A percentile compares a stretch with the other conserved stretches of the same genome.
These are phyloP conservation scores for Medicago arabica DNA, from an alignment of 306 rosid genomes.

Conservation along the genomic window DNA sequence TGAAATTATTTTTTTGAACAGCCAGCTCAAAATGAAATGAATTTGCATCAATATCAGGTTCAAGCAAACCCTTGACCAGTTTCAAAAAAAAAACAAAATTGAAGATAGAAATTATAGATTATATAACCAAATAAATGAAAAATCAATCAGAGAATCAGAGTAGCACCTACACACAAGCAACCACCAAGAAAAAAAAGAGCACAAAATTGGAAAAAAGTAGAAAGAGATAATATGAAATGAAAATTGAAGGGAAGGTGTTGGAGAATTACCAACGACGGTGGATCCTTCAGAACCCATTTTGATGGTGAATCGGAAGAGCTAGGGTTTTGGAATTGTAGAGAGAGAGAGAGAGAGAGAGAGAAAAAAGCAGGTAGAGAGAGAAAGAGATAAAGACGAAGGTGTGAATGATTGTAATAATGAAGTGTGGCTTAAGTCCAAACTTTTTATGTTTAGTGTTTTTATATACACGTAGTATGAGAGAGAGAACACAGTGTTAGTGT, in stretches of 20 bases:
- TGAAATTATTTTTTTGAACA: too few relatives aligned
- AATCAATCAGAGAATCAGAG: slow-evolving; percentile 10
- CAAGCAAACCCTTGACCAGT: slow-evolving; percentile 3
- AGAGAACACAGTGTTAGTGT: not conserved
- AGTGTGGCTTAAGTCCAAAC: slow-evolving; percentile 23
- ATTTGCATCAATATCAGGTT: slow-evolving; percentile 4
- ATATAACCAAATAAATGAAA: not conserved
- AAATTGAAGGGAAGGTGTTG: slow-evolving; percentile 20
- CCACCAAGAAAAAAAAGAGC: not conserved
- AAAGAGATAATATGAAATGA: slow-evolving; percentile 4
- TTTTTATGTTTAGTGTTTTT: not conserved
- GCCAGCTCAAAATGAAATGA: slow-evolving; percentile 26
- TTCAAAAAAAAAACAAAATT: not conserved
- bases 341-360: slow-evolving; percentile 36
- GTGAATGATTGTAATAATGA: slow-evolving; percentile 8
- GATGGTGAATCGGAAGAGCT: slow-evolving; percentile 38
- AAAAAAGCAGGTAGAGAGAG: not conserved
- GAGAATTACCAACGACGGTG: slow-evolving; percentile 73
- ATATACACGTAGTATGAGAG: not conserved
- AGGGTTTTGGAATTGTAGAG: slow-evolving; percentile 53
- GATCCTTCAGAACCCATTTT: slow-evolving; percentile 84
- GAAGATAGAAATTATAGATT: slow-evolving; percentile 19
- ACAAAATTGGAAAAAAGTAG: not conserved
- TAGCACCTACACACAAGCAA: not conserved
- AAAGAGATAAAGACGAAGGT: not conserved